Percentiles rank a stretch among this genome's conserved stretches.
phyloP scores from a whole-genome alignment of 2,329 filamentous ascomycete genomes.

The Xylaria sp. region DNA sequence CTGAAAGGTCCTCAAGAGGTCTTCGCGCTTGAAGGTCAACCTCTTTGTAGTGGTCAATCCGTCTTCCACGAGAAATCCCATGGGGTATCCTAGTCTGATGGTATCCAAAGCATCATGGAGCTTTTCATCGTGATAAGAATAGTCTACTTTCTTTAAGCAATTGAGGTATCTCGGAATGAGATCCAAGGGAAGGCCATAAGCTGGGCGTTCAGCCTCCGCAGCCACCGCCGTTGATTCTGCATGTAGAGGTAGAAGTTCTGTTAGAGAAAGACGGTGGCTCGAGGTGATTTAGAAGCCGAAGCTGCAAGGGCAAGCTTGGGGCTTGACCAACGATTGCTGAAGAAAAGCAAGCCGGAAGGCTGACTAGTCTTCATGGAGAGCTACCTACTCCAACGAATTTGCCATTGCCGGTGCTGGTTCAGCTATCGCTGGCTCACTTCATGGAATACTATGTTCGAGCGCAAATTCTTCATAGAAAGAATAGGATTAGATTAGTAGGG shows the following conservation, averaged over 20 bases:
- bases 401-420: background rate
- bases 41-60: slow-evolving; percentile 10
- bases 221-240: background rate
- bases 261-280: background rate
- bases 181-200: slow-evolving; percentile 21
- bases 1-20: background rate
- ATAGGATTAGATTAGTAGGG: too few relatives aligned
- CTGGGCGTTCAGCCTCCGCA: background rate
- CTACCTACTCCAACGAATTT: background rate
- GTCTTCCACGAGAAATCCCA: slow-evolving; percentile 18
- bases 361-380: background rate
- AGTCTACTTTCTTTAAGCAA: slow-evolving; percentile 18
- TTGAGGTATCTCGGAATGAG: slow-evolving; percentile 31
- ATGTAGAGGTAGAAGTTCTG: background rate
- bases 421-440: background rate
- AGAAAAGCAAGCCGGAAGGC: background rate
- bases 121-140: slow-evolving; percentile 2
- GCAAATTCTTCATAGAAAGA: too few relatives aligned
- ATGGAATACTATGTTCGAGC: background rate
- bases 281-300: slow-evolving; percentile 7
- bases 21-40: background rate
- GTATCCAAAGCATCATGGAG: slow-evolving; percentile 3
- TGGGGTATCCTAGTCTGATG: slow-evolving; percentile 9
- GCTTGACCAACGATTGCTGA: slow-evolving; percentile 25
- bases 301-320: background rate